phyloP scores from a whole-genome alignment of 345 rosid genomes.

The Melaleuca alternifolia region DNA sequence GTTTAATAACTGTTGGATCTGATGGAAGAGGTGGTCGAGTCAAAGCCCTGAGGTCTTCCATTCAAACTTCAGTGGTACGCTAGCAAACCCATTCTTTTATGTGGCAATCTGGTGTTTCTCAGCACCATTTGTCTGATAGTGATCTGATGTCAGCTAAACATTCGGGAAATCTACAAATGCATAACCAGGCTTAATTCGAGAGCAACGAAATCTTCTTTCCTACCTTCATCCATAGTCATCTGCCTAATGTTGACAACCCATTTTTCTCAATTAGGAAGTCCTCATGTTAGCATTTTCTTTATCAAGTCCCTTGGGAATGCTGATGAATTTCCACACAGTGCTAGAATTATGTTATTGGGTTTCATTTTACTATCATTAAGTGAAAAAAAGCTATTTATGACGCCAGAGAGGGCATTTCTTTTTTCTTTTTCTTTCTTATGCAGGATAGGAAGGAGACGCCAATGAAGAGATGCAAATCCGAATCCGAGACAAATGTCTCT shows the following conservation, averaged over 20 bases:
- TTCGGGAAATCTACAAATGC: neutral
- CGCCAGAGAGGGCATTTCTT: neutral
- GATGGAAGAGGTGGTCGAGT: slow-evolving; percentile 92
- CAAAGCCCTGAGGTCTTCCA: slow-evolving; percentile 58
- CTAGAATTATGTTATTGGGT: neutral
- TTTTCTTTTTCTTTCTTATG: neutral
- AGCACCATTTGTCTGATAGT: neutral
- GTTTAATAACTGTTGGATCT: slow-evolving; percentile 67
- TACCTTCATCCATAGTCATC: neutral
- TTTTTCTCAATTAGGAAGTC: neutral
- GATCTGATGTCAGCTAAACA: neutral
- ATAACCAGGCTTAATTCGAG: neutral
- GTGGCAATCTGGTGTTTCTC: neutral
- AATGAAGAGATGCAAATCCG: slow-evolving; percentile 54
- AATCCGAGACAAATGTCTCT: slow-evolving; percentile 27
- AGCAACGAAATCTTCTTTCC: neutral
- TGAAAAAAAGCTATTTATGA: neutral
- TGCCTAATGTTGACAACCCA: neutral
- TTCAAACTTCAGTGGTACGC: slow-evolving; percentile 45
- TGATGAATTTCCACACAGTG: neutral
- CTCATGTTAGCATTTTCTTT: neutral
- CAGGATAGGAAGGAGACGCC: slow-evolving; percentile 42
- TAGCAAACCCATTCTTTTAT: neutral
- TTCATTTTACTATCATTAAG: neutral
- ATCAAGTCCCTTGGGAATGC: neutral